These are phyloP conservation scores for Cyamopsis tetragonoloba DNA, from an alignment of 306 rosid species.

Conservation along the genomic window DNA sequence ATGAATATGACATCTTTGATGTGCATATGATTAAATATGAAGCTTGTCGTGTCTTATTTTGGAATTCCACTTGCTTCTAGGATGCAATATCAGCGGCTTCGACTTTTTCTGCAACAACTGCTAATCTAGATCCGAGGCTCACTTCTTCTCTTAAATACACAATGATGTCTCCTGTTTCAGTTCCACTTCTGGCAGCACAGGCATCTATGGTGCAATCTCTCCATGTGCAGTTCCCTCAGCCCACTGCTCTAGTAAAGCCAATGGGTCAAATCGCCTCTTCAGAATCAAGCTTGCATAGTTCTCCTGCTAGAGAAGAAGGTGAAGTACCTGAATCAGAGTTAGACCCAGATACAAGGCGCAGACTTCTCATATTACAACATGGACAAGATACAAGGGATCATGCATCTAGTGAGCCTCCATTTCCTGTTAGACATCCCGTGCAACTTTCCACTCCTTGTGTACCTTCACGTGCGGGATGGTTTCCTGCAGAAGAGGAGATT, in stretches of 20 bases:
- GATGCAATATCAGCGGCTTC: conserved; percentile 58
- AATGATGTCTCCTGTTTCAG: conserved; percentile 55
- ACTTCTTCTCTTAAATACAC: conserved; percentile 43
- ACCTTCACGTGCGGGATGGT: conserved; percentile 72
- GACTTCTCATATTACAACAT: conserved; percentile 98
- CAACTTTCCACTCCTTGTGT: conserved; percentile 60
- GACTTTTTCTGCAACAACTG: conserved; percentile 45
- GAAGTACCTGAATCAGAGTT: conserved; percentile 98
- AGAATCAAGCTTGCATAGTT: conserved; percentile 75
- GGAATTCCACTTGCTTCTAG: conserved; percentile 34
- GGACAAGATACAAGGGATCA: conserved; percentile 93
- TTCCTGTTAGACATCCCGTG: conserved; percentile 57
- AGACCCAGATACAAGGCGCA: conserved; percentile 98
- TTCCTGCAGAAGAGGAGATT: conserved; percentile 85
- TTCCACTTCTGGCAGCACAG: conserved; percentile 54
- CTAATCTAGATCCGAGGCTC: conserved; percentile 63
- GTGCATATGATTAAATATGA: not conserved
- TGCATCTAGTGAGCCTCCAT: conserved; percentile 62
- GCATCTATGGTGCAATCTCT: conserved; percentile 47
- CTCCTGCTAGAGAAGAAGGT: conserved; percentile 99
- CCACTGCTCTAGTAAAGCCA: conserved; percentile 52
- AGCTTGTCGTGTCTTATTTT: conserved; percentile 16
- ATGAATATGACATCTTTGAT: conserved; percentile 3
- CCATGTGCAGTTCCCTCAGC: conserved; percentile 56
- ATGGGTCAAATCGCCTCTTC: conserved; percentile 49